Conservation (phyloP, 1,284 basidiomycete species). For the Lentinus polychrous region DNA sequence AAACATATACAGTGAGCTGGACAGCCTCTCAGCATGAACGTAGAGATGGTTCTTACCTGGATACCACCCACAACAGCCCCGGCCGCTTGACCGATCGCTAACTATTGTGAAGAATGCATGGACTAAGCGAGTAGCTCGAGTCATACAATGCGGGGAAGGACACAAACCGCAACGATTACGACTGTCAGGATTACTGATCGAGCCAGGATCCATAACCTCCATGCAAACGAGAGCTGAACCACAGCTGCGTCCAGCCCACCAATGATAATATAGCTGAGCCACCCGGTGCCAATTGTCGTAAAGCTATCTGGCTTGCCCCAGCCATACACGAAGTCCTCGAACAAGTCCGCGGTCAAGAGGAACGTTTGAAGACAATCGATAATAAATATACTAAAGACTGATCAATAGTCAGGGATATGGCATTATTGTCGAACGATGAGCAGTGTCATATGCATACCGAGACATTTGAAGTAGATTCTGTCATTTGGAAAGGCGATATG, state of each 20-base stretch:
- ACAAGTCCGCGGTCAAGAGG: constrained; percentile 10
- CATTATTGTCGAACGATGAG: no score
- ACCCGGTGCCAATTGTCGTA: constrained; percentile 10
- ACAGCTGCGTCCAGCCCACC: constrained; percentile 12
- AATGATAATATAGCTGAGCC: constrained; percentile 19
- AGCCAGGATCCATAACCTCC: constrained; percentile 15
- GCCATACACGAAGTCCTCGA: constrained; percentile 13
- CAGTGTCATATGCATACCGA: not conserved
- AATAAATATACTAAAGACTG: constrained; percentile 13
- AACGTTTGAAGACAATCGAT: constrained; percentile 13
- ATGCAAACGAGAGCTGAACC: constrained; percentile 16
- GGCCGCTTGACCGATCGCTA: constrained; percentile 7
- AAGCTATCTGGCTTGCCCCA: constrained; percentile 12
- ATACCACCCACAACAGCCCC: constrained; percentile 6
- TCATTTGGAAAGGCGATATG: not conserved
- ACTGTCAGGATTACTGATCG: constrained; percentile 8
- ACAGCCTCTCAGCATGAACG: not conserved
- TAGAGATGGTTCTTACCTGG: constrained; percentile 1
- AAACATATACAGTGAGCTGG: no score
- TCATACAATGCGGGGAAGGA: not conserved
- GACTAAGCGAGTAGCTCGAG: not conserved
- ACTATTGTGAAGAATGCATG: not conserved
- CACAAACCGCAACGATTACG: constrained; percentile 10
- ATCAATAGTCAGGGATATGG: not conserved
- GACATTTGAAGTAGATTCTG: not conserved